phyloP scores from a whole-genome alignment of 495 filamentous ascomycete species.

The Cercophora samala region DNA sequence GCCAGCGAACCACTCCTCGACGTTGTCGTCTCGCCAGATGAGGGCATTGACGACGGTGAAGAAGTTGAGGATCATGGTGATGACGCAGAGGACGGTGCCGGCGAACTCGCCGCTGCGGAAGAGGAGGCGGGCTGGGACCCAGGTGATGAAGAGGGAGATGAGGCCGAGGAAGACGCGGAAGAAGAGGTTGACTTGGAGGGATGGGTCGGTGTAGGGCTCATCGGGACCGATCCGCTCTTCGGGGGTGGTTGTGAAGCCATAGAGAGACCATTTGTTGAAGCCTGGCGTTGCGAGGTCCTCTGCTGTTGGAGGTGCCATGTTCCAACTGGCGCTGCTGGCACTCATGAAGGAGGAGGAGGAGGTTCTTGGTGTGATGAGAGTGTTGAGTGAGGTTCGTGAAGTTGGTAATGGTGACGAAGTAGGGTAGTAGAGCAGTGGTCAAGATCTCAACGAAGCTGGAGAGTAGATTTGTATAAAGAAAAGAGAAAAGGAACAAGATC shows the following conservation, averaged over 20 bases:
- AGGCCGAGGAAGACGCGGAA: conserved; percentile 52
- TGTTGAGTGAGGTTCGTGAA: neutral
- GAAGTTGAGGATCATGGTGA: conserved; percentile 62
- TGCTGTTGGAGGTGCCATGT: neutral
- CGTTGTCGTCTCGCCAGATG: conserved; percentile 75
- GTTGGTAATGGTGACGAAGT: neutral
- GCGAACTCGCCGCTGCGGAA: conserved; percentile 59
- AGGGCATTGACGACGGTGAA: conserved; percentile 72
- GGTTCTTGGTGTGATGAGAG: neutral
- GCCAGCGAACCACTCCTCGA: conserved; percentile 67
- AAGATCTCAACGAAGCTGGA: neutral
- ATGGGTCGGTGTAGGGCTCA: conserved; percentile 29
- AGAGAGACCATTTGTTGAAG: conserved; percentile 9
- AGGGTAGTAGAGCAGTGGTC: neutral
- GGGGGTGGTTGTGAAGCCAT: conserved; percentile 26
- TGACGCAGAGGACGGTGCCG: conserved; percentile 60
- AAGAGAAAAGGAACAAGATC: neutral
- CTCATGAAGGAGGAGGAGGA: neutral
- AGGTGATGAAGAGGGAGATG: conserved; percentile 54
- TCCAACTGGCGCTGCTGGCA: neutral
- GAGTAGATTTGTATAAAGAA: neutral
- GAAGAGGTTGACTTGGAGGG: conserved; percentile 41
- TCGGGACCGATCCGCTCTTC: conserved; percentile 26
- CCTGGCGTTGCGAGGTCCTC: neutral
- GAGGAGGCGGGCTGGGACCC: conserved; percentile 55